These are phyloP conservation scores for Malus asiatica DNA, from an alignment of 306 rosid species.

Conservation along the genomic window DNA sequence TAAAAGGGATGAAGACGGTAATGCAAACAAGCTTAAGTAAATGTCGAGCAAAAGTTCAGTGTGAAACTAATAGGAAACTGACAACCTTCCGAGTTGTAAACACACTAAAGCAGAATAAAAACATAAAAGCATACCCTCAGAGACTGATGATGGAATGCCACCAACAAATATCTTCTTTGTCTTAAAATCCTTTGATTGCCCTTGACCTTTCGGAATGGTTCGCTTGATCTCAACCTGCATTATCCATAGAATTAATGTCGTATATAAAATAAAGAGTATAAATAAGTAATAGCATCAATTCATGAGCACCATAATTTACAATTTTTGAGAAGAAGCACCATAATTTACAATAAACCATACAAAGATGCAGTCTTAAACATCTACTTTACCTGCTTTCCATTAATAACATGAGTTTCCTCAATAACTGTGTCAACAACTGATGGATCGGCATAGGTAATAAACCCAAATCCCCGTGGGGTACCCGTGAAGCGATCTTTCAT, in stretches of 20 bases:
- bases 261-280: background rate
- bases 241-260: background rate
- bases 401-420: slow-evolving; percentile 63
- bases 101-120: background rate
- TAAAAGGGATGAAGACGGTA: background rate
- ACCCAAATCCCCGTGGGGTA: slow-evolving; percentile 84
- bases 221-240: slow-evolving; percentile 84
- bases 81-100: background rate
- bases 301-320: background rate
- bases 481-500: slow-evolving; percentile 87
- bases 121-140: slow-evolving; percentile 50
- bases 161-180: slow-evolving; percentile 94
- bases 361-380: background rate
- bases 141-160: slow-evolving; percentile 65
- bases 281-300: background rate
- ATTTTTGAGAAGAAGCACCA: no score
- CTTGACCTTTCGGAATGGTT: slow-evolving; percentile 86
- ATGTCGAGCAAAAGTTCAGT: background rate
- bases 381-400: slow-evolving; percentile 58
- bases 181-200: slow-evolving; percentile 68
- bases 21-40: background rate
- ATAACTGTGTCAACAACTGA: slow-evolving; percentile 78
- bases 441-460: slow-evolving; percentile 80
- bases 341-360: background rate
- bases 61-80: background rate